Evolutionary conservation across 371 early-diverging fungal species (phyloP), one percentile per base, ranked within the genome.

Genomic region (Syncephalastrum monosporum): DNA sequence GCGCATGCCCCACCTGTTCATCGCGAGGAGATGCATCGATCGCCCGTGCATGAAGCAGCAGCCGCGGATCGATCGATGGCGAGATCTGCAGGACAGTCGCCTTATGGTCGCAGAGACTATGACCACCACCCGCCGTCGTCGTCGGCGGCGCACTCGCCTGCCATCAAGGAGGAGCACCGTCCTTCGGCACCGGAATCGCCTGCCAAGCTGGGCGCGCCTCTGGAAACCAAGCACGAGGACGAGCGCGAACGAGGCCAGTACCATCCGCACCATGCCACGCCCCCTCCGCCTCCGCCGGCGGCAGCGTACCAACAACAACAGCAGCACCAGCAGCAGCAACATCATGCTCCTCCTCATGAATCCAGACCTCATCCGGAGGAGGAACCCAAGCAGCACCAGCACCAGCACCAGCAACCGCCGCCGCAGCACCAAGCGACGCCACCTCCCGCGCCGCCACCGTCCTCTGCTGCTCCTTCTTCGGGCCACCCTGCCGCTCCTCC

Each of bases 31-130:
- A 38, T 52, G 52, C 42, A 52, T 19, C 14, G 42, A 33, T 42
- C 33, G 38, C 52, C 33, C n/a, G 52, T 41, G 10, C 21, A 49
- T 27, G 42, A 52, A 16, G 17, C 42, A 3, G 42, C 33, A 16
- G 17, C 52, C 10, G 52, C 19, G 5, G 52, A 52, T 17, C 17
- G 29, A 3, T 38, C 41, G 38, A 12, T 42, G 42, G 15, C 29
- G 33, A 52, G 42, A 52, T 16, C 24, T 17, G 41, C 38, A 5
- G 42, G 27, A 16, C 48, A 47, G 33, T 49, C 60, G 14, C 56
- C 56, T 47, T 56, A 56, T 56, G 23, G 23, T n/a, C 56, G 56
- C 13, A 25, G 56, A 29, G 56, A 56, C 42, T 56, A 56, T 29
- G 48, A 17, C 5, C 38, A 47, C 21, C 41, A 21, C 3, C 55